phyloP scores from a whole-genome alignment of 345 rosid genomes.

The Raphanus sativus region DNA sequence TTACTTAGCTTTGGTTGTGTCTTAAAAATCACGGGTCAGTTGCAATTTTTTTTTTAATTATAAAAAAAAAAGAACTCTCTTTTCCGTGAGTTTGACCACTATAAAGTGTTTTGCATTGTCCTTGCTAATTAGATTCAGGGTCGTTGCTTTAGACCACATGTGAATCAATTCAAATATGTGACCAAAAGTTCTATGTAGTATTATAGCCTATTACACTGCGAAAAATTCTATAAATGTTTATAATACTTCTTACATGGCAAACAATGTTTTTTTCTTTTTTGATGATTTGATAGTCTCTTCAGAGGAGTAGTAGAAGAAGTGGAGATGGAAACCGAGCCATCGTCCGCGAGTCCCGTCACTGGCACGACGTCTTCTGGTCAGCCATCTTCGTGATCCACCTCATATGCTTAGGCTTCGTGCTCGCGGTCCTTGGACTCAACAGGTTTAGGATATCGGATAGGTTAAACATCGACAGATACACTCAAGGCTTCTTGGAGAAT shows the following conservation, averaged over 20 bases:
- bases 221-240: no score
- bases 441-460: constrained; percentile 74
- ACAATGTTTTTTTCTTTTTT: not conserved
- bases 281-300: constrained; percentile 49
- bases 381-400: constrained; percentile 71
- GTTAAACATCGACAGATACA: constrained; percentile 66
- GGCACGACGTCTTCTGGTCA: constrained; percentile 92
- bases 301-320: constrained; percentile 64
- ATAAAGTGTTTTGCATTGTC: constrained; percentile 20
- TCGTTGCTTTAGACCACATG: not conserved
- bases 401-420: constrained; percentile 58
- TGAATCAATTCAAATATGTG: not conserved
- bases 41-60: not conserved
- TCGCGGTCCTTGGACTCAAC: constrained; percentile 67
- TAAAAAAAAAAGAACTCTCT: not conserved
- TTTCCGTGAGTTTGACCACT: constrained; percentile 14
- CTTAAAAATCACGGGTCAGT: constrained; percentile 17
- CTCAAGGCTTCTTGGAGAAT: constrained; percentile 44
- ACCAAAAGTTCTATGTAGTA: no score
- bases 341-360: constrained; percentile 43
- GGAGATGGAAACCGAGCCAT: constrained; percentile 50
- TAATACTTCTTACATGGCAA: no score
- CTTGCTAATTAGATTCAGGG: not conserved
- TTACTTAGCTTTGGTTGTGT: not conserved
- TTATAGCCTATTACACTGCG: no score